phyloP scores from a whole-genome alignment of 2,329 filamentous ascomycete species.

The Coniosporium tulheliwenetii region DNA sequence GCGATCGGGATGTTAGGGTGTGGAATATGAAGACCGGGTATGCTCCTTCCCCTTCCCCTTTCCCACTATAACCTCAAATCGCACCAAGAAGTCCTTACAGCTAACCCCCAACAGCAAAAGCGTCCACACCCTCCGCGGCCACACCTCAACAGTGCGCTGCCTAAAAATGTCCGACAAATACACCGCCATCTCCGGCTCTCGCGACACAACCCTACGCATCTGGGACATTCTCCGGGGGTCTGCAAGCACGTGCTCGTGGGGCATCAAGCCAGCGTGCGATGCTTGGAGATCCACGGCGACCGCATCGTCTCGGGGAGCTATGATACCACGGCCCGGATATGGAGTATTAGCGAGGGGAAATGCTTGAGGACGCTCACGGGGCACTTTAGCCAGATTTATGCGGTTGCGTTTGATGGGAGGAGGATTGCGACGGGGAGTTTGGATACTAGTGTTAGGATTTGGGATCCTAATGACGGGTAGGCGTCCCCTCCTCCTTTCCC shows the following conservation, averaged over 20 bases:
- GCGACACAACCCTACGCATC: slow-evolving; percentile 85
- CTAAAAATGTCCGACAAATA: slow-evolving; percentile 93
- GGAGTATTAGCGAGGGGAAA: slow-evolving; percentile 91
- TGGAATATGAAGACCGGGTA: slow-evolving; percentile 92
- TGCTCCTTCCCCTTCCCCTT: slow-evolving; percentile 11
- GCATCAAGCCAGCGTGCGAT: slow-evolving; percentile 89
- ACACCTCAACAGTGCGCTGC: slow-evolving; percentile 92
- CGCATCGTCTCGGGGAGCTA: slow-evolving; percentile 97
- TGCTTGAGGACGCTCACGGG: slow-evolving; percentile 82
- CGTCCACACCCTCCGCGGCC: slow-evolving; percentile 73
- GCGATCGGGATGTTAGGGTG: slow-evolving; percentile 88
- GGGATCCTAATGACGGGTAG: slow-evolving; percentile 80
- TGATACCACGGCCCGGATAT: slow-evolving; percentile 90
- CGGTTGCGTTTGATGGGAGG: slow-evolving; percentile 90
- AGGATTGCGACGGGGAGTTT: slow-evolving; percentile 89
- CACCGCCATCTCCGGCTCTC: slow-evolving; percentile 89
- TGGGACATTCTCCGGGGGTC: slow-evolving; percentile 86
- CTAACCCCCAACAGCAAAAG: slow-evolving; percentile 38
- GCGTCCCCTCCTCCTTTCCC: slow-evolving; percentile 12
- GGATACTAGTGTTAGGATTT: slow-evolving; percentile 92
- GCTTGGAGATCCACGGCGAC: slow-evolving; percentile 89
- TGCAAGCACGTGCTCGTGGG: slow-evolving; percentile 88
- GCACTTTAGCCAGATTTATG: slow-evolving; percentile 98
- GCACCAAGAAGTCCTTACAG: slow-evolving; percentile 3
- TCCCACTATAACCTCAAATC: slow-evolving; percentile 8